Conservation (phyloP, 2,329 filamentous ascomycete species). For the Lithohypha guttulata region DNA sequence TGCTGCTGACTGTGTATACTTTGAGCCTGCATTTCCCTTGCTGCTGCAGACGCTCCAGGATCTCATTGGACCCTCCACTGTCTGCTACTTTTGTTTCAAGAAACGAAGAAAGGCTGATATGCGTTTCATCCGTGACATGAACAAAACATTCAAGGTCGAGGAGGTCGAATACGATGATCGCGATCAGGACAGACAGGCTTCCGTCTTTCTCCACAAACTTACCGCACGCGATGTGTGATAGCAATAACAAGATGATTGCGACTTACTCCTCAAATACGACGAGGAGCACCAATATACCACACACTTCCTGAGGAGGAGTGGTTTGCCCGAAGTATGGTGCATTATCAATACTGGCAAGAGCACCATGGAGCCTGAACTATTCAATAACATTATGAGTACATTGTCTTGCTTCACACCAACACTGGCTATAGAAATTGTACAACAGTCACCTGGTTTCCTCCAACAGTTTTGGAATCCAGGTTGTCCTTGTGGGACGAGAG, state of each 20-base stretch:
- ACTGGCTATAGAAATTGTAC: too few relatives aligned
- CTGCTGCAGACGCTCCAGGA: constrained; percentile 67
- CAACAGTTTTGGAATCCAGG: not conserved
- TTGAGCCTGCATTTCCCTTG: constrained; percentile 87
- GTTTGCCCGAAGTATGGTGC: not conserved
- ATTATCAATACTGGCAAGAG: too few relatives aligned
- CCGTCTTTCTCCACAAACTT: constrained; percentile 46
- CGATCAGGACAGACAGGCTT: constrained; percentile 40
- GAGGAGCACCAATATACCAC: too few relatives aligned
- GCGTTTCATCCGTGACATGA: constrained; percentile 61
- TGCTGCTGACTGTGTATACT: constrained; percentile 96
- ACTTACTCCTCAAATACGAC: too few relatives aligned
- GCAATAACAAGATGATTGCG: too few relatives aligned
- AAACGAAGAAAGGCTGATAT: constrained; percentile 72
- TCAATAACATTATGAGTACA: not conserved
- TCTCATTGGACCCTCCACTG: constrained; percentile 52
- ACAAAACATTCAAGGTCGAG: constrained; percentile 53
- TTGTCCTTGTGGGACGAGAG: not conserved
- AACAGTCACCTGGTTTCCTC: too few relatives aligned
- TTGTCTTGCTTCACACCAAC: too few relatives aligned
- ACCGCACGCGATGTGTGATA: too few relatives aligned
- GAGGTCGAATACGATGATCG: constrained; percentile 53
- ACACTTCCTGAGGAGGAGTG: not conserved
- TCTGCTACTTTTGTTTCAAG: constrained; percentile 92
- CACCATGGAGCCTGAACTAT: not conserved